phyloP scores from a whole-genome alignment of 2,329 filamentous ascomycete genomes.

The Alternaria viburni region DNA sequence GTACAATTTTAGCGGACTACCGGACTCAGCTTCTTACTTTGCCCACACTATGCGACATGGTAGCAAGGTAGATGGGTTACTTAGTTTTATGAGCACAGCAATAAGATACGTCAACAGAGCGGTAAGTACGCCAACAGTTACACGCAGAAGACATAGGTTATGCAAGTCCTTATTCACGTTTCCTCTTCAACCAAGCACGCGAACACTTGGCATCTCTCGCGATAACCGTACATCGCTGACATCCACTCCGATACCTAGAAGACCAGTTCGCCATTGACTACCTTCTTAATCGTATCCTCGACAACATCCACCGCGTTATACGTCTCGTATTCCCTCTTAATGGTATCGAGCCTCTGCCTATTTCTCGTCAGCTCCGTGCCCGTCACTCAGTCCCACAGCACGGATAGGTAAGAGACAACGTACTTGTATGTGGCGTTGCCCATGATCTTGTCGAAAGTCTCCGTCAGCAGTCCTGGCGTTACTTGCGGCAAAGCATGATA shows the following conservation, averaged over 20 bases:
- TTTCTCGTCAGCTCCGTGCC: neutral
- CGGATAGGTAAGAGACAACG: neutral
- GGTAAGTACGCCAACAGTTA: neutral
- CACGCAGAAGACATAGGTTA: neutral
- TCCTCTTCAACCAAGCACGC: neutral
- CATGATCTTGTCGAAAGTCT: constrained; percentile 9
- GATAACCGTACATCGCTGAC: neutral
- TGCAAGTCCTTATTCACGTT: neutral
- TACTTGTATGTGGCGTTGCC: constrained; percentile 6
- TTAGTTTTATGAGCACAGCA: neutral
- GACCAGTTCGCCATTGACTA: neutral
- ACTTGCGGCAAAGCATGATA: constrained; percentile 10
- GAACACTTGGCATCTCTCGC: neutral
- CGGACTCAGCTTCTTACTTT: neutral
- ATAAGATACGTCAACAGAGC: neutral
- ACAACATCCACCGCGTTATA: constrained; percentile 13
- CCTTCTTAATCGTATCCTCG: constrained; percentile 6
- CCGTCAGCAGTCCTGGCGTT: neutral
- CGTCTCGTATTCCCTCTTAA: constrained; percentile 4
- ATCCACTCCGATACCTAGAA: neutral
- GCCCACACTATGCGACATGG: neutral
- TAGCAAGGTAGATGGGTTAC: neutral
- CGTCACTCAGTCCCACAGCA: neutral
- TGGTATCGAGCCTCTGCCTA: neutral
- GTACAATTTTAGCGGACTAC: neutral